phyloP scores from a whole-genome alignment of 139 green algal genomes.

The Chlorella sp. region DNA sequence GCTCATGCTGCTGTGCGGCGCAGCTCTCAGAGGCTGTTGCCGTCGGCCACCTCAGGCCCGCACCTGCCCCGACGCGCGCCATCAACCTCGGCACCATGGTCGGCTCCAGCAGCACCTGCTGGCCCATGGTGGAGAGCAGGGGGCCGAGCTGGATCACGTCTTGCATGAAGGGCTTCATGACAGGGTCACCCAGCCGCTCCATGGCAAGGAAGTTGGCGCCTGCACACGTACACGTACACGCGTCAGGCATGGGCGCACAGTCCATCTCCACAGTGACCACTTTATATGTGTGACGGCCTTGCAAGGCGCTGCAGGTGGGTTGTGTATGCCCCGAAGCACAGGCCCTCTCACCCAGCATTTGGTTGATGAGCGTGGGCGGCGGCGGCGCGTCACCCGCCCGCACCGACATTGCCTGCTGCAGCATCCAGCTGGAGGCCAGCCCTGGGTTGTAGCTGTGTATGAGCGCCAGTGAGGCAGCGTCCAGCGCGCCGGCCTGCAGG shows the following conservation, averaged over 20 bases:
- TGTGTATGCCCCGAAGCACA: neutral
- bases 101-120: neutral
- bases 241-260: neutral
- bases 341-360: constrained; percentile 39
- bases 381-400: constrained; percentile 12
- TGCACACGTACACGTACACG: too few relatives aligned
- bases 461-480: constrained; percentile 37
- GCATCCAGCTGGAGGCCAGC: constrained; percentile 68
- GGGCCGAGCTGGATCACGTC: constrained; percentile 7
- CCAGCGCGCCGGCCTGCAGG: constrained; percentile 25
- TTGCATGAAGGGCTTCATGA: constrained; percentile 85
- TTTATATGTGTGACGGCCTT: too few relatives aligned
- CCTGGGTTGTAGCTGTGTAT: constrained; percentile 63
- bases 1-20: too few relatives aligned
- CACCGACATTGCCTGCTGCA: constrained; percentile 86
- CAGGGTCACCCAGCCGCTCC: constrained; percentile 56
- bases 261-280: neutral
- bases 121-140: neutral
- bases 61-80: neutral
- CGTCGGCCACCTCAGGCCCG: too few relatives aligned
- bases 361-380: constrained; percentile 72
- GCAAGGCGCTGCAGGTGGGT: neutral
- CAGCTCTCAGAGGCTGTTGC: too few relatives aligned
- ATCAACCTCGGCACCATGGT: neutral
- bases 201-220: constrained; percentile 79